A percentile compares a stretch with the other conserved stretches of the same genome.
phyloP scores from a whole-genome alignment of 257 asterid species.

The Nemophila menziesii region DNA sequence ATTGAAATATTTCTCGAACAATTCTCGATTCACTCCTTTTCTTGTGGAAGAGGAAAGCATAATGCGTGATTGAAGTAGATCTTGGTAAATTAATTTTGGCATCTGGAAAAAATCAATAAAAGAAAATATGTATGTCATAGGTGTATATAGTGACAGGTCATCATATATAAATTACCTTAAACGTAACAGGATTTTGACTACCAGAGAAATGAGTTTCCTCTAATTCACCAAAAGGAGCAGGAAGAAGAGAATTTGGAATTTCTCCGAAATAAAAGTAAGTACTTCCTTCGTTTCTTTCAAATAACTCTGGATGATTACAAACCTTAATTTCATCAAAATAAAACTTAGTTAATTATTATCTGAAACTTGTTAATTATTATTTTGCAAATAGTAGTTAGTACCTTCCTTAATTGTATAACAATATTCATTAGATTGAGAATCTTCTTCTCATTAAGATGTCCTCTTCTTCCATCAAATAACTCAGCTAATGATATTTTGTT shows the following conservation, averaged over 20 bases:
- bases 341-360: neutral
- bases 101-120: slow-evolving; percentile 34
- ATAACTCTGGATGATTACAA: slow-evolving; percentile 96
- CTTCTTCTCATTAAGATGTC: slow-evolving; percentile 91
- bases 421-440: slow-evolving; percentile 90
- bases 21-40: slow-evolving; percentile 27
- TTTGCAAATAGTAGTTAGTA: no score
- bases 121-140: slow-evolving; percentile 7
- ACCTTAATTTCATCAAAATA: slow-evolving; percentile 38
- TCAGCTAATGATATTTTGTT: slow-evolving; percentile 92
- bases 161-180: slow-evolving; percentile 41
- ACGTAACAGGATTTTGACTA: slow-evolving; percentile 64
- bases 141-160: slow-evolving; percentile 1
- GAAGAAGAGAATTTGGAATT: slow-evolving; percentile 64
- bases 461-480: slow-evolving; percentile 86
- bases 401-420: slow-evolving; percentile 98
- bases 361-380: neutral
- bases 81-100: slow-evolving; percentile 80
- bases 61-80: slow-evolving; percentile 24
- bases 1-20: slow-evolving; percentile 50
- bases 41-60: slow-evolving; percentile 21
- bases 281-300: slow-evolving; percentile 98
- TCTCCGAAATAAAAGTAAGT: slow-evolving; percentile 78
- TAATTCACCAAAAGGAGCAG: slow-evolving; percentile 87
- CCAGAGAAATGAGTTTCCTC: slow-evolving; percentile 75